Percentiles rank a stretch among this genome's conserved stretches.
phyloP scores from a whole-genome alignment of 164 flowering plant species.

The Saururus chinensis region DNA sequence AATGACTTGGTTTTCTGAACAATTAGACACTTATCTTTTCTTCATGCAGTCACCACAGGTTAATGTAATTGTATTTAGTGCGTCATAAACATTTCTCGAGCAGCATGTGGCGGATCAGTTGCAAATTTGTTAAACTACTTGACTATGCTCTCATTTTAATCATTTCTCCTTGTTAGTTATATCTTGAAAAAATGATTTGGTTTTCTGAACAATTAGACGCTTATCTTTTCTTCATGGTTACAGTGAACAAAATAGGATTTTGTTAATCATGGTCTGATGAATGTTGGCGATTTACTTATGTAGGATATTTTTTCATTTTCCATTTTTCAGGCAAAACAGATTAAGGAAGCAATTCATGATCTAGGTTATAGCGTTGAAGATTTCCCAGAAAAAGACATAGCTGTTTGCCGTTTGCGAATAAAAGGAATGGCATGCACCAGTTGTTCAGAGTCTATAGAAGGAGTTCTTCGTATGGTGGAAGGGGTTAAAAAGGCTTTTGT shows the following conservation, averaged over 20 bases:
- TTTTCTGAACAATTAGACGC: not conserved
- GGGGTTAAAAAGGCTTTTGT: constrained; percentile 88
- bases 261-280: not conserved
- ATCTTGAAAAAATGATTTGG: no score
- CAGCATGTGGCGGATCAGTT: not conserved
- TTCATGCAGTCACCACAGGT: no score
- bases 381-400: constrained; percentile 67
- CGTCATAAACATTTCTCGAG: not conserved
- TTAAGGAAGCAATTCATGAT: constrained; percentile 59
- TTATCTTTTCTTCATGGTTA: not conserved
- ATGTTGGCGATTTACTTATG: not conserved
- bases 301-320: not conserved
- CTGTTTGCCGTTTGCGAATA: constrained; percentile 62
- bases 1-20: no score
- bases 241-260: not conserved
- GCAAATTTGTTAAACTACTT: not conserved
- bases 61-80: not conserved
- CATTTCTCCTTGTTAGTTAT: no score
- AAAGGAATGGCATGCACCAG: constrained; percentile 95
- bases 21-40: no score
- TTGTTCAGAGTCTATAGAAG: constrained; percentile 81
- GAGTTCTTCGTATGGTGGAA: constrained; percentile 48
- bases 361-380: constrained; percentile 61
- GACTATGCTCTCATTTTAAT: no score
- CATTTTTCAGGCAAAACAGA: constrained; percentile 36